These are phyloP conservation scores for Talaromyces rugulosus DNA, from an alignment of 2,329 filamentous ascomycete genomes.

Conservation along the genomic window DNA sequence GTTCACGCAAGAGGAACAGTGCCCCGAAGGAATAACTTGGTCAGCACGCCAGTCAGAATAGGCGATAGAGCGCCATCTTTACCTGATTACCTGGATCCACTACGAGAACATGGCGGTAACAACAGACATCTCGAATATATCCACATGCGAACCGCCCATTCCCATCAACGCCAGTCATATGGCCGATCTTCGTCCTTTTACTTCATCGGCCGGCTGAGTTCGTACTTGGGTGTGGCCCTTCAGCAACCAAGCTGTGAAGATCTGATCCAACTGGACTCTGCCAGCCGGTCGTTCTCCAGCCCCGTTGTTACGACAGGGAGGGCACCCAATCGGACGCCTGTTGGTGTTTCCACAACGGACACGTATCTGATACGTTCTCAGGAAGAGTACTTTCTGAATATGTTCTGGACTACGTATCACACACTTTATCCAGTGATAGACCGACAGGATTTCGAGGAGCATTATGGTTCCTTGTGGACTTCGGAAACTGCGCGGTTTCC, in stretches of 20 bases:
- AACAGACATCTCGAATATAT: conserved; percentile 3
- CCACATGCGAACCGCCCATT: neutral
- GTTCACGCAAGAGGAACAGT: neutral
- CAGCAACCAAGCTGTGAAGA: neutral
- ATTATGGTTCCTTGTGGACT: conserved; percentile 8
- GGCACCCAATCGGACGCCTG: neutral
- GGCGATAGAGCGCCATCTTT: neutral
- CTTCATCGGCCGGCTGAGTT: conserved; percentile 10
- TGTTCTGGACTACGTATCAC: conserved; percentile 7
- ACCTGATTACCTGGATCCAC: neutral
- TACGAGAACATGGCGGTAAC: neutral
- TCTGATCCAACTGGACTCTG: conserved; percentile 5
- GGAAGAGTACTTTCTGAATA: conserved; percentile 9
- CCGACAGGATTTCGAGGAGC: conserved; percentile 1
- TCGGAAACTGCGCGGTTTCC: neutral
- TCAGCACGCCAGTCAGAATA: neutral
- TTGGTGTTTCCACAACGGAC: conserved; percentile 1
- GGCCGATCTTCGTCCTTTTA: conserved; percentile 10
- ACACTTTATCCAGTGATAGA: conserved; percentile 8
- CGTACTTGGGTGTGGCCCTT: neutral
- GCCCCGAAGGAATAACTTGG: neutral
- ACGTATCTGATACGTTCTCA: conserved; percentile 4
- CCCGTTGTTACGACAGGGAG: neutral
- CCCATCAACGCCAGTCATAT: conserved; percentile 5
- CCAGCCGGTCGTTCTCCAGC: neutral